Percentiles rank a stretch among this genome's conserved stretches.
Conservation (phyloP, 2,329 filamentous ascomycete species). For the Pseudogymnoascus sp. region DNA sequence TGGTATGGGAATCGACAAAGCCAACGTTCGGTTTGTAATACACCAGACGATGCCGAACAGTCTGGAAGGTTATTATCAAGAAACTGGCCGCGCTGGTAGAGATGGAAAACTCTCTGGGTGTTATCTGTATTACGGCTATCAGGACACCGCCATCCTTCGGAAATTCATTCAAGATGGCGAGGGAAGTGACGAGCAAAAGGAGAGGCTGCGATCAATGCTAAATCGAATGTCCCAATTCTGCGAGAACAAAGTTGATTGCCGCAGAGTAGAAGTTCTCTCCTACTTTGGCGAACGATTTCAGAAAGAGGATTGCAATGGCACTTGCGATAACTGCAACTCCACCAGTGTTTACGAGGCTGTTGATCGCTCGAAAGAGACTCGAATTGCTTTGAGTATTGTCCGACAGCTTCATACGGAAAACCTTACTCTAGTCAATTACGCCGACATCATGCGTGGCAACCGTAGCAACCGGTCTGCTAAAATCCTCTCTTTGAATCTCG, state of each 20-base stretch:
- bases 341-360: constrained; percentile 59
- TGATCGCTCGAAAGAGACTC: constrained; percentile 70
- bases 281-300: constrained; percentile 89
- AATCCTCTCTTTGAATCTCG: constrained; percentile 38
- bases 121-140: constrained; percentile 80
- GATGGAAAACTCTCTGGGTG: constrained; percentile 83
- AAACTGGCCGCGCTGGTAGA: constrained; percentile 88
- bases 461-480: constrained; percentile 55
- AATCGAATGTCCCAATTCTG: constrained; percentile 78
- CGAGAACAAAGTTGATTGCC: constrained; percentile 80
- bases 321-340: constrained; percentile 85
- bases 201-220: constrained; percentile 77
- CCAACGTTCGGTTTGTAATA: constrained; percentile 91
- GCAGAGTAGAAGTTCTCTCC: constrained; percentile 76
- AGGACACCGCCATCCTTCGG: constrained; percentile 63
- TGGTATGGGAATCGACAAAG: constrained; percentile 99
- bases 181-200: constrained; percentile 68
- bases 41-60: constrained; percentile 91
- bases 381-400: constrained; percentile 62
- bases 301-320: constrained; percentile 58
- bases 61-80: constrained; percentile 95
- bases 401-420: constrained; percentile 44
- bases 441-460: constrained; percentile 73
- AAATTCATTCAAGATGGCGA: constrained; percentile 79
- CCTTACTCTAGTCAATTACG: constrained; percentile 69